phyloP scores from a whole-genome alignment of 1,139 yeast species.

The Sugiyamaella grinbergsii region DNA sequence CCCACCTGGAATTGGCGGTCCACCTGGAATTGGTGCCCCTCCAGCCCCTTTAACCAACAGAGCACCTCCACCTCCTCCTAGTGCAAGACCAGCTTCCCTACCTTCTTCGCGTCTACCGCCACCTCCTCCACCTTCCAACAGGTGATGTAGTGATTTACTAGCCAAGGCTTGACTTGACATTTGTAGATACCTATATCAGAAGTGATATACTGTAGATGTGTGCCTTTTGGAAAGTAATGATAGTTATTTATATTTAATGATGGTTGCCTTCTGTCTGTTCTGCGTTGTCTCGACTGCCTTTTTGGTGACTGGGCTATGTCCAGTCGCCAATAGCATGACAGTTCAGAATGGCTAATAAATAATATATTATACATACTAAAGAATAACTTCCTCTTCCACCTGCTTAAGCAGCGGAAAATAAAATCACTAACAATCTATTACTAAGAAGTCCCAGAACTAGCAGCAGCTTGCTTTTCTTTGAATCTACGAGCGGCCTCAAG shows the following conservation, averaged over 20 bases:
- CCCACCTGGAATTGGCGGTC: constrained; percentile 30
- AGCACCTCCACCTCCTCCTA: constrained; percentile 23
- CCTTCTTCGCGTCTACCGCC: constrained; percentile 21
- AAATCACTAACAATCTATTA: constrained; percentile 8
- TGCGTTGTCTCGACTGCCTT: too few species aligned
- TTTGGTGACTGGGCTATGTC: too few species aligned
- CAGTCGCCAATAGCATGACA: too few species aligned
- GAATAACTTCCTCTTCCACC: not conserved
- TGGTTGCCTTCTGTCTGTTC: too few species aligned
- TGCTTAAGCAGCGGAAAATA: not conserved
- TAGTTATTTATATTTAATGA: too few species aligned
- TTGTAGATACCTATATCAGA: too few species aligned
- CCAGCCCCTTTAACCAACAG: constrained; percentile 26
- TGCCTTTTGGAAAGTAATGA: too few species aligned
- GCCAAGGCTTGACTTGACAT: too few species aligned
- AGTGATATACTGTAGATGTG: too few species aligned
- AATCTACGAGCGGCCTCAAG: constrained; percentile 67
- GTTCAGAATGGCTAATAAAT: too few species aligned
- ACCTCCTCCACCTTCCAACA: constrained; percentile 25
- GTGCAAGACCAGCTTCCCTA: constrained; percentile 22
- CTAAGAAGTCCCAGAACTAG: not conserved
- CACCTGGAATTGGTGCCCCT: constrained; percentile 27
- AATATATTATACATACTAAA: not conserved
- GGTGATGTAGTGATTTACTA: not conserved
- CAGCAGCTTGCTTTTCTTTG: constrained; percentile 40